These are phyloP conservation scores for Fusarium buharicum DNA, from an alignment of 2,329 filamentous ascomycete genomes.

Conservation along the genomic window DNA sequence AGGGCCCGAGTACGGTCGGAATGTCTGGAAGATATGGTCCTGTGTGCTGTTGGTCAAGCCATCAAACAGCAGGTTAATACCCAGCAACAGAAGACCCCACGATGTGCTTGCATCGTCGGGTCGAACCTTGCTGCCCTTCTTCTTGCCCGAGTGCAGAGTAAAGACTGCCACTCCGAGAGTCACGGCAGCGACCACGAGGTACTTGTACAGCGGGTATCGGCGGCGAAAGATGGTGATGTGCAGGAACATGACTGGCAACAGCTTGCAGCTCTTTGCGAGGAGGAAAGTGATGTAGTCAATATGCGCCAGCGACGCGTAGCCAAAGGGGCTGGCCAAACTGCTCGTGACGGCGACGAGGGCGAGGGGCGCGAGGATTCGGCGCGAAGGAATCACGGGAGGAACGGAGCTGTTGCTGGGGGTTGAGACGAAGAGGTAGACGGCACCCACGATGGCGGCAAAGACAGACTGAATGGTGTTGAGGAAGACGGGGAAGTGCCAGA, in stretches of 20 bases:
- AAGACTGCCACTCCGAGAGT: slow-evolving; percentile 94
- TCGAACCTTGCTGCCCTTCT: slow-evolving; percentile 52
- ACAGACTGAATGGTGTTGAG: slow-evolving; percentile 95
- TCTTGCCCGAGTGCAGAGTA: slow-evolving; percentile 80
- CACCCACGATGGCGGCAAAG: slow-evolving; percentile 85
- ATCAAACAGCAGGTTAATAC: slow-evolving; percentile 93
- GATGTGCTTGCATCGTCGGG: slow-evolving; percentile 68
- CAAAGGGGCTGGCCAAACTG: slow-evolving; percentile 92
- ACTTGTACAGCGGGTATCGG: slow-evolving; percentile 94
- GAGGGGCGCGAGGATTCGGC: slow-evolving; percentile 79
- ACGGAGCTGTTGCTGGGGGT: slow-evolving; percentile 59
- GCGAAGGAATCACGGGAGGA: slow-evolving; percentile 79
- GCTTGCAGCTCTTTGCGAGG: slow-evolving; percentile 96
- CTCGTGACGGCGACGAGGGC: slow-evolving; percentile 87
- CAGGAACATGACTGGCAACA: slow-evolving; percentile 97
- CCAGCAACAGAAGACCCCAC: slow-evolving; percentile 85
- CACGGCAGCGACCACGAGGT: slow-evolving; percentile 89
- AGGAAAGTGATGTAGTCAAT: slow-evolving; percentile 99
- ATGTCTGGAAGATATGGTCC: slow-evolving; percentile 88
- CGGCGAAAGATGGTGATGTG: slow-evolving; percentile 92
- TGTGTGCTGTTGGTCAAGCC: slow-evolving; percentile 96
- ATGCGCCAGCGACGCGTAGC: slow-evolving; percentile 90
- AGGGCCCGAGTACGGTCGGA: slow-evolving; percentile 84
- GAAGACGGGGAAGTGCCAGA: slow-evolving; percentile 94
- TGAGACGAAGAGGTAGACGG: slow-evolving; percentile 78